These are phyloP conservation scores for Tanozyma kutaoensis DNA, from an alignment of 805 yeast species.

Conservation along the genomic window DNA sequence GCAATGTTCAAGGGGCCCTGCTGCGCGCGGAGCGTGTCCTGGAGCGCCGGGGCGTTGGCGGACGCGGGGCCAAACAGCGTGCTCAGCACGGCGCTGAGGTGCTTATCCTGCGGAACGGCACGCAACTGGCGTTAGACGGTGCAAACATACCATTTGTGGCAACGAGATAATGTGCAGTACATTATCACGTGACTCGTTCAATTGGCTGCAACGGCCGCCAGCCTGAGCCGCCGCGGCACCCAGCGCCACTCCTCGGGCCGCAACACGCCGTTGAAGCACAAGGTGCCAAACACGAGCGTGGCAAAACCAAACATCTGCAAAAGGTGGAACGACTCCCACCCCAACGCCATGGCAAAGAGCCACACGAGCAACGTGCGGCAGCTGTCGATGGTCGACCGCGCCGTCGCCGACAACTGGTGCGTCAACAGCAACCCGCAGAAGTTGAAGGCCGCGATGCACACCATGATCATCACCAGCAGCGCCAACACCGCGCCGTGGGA, in stretches of 20 bases:
- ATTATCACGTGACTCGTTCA: too few relatives aligned
- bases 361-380: conserved; percentile 67
- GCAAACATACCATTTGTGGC: too few relatives aligned
- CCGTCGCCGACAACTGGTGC: conserved; percentile 52
- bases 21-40: conserved; percentile 52
- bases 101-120: conserved; percentile 40
- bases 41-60: conserved; percentile 55
- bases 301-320: conserved; percentile 54
- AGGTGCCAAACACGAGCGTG: conserved; percentile 55
- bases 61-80: conserved; percentile 42
- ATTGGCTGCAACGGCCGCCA: too few relatives aligned
- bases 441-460: conserved; percentile 61
- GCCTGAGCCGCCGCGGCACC: too few relatives aligned
- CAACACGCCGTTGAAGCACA: conserved; percentile 60
- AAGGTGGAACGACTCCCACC: conserved; percentile 62
- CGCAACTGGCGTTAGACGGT: conserved; percentile 25
- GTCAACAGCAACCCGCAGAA: conserved; percentile 64
- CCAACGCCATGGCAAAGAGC: conserved; percentile 53
- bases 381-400: conserved; percentile 69
- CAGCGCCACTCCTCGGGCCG: conserved; percentile 33
- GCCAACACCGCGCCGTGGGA: conserved; percentile 27
- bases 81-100: conserved; percentile 34
- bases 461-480: conserved; percentile 53
- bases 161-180: too few relatives aligned
- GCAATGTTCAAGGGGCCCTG: conserved; percentile 51